phyloP scores from a whole-genome alignment of 805 yeast species.

The Suhomyces canberraensis region DNA sequence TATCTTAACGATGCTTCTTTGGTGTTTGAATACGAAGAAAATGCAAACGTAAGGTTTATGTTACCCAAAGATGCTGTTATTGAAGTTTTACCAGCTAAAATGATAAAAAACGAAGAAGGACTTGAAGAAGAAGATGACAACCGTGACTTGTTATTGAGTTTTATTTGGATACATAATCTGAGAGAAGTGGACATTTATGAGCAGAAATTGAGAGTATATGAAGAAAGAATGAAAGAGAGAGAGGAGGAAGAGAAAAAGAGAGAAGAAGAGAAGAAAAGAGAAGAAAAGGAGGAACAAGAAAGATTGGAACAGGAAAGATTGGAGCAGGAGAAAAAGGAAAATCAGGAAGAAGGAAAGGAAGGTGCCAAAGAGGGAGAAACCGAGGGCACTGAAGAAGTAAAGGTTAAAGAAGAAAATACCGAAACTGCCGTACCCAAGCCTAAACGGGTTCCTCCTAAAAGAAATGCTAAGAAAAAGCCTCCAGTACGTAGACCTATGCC shows the following conservation, averaged over 20 bases:
- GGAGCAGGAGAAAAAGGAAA: conserved; percentile 13
- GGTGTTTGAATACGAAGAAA: conserved; percentile 82
- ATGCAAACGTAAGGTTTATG: conserved; percentile 66
- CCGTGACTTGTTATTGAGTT: conserved; percentile 46
- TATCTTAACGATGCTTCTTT: conserved; percentile 67
- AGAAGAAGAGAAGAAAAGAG: conserved; percentile 25
- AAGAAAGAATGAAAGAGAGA: conserved; percentile 24
- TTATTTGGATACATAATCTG: conserved; percentile 49
- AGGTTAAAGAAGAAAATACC: conserved; percentile 3
- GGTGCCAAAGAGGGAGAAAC: neutral
- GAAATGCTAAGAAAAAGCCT: conserved; percentile 10
- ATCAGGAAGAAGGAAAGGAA: conserved; percentile 9
- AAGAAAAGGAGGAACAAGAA: conserved; percentile 19
- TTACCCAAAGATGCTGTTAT: conserved; percentile 75
- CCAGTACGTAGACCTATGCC: conserved; percentile 12
- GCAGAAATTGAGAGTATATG: conserved; percentile 25
- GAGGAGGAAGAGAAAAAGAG: conserved; percentile 20
- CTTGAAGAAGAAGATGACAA: conserved; percentile 16
- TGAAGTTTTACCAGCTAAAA: conserved; percentile 44
- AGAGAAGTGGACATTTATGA: conserved; percentile 48
- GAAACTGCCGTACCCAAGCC: conserved; percentile 1
- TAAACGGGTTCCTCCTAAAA: conserved; percentile 9
- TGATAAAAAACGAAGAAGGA: conserved; percentile 2
- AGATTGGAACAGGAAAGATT: conserved; percentile 17
- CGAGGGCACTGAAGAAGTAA: neutral